Conservation (phyloP, 495 filamentous ascomycete genomes). For the Bombardia bombarda region DNA sequence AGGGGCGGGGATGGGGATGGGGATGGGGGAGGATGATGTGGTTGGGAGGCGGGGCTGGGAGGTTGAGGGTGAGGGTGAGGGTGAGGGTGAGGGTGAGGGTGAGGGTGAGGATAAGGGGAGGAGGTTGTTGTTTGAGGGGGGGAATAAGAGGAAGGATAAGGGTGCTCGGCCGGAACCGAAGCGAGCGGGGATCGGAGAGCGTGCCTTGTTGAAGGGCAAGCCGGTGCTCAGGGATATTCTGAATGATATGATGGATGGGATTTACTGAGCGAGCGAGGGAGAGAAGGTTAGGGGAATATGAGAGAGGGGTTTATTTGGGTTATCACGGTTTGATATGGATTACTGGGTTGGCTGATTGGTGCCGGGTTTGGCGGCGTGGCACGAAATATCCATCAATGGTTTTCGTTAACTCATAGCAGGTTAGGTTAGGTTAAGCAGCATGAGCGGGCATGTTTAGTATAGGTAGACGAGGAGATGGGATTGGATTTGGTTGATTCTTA, state of each 20-base stretch:
- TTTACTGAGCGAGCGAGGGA: too few species aligned
- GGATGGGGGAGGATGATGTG: neutral
- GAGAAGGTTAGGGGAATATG: too few species aligned
- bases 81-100: neutral
- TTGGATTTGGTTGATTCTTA: too few species aligned
- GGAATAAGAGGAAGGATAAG: conserved; percentile 1
- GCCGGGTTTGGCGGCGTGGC: too few species aligned
- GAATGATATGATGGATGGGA: conserved; percentile 35
- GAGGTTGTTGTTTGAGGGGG: neutral
- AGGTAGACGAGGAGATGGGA: too few species aligned
- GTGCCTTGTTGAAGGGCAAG: conserved; percentile 30
- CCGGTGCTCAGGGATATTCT: conserved; percentile 40
- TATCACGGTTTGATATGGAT: too few species aligned
- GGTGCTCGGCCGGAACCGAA: conserved; percentile 11
- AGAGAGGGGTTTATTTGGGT: too few species aligned
- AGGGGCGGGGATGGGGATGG: neutral
- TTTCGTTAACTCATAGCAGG: too few species aligned
- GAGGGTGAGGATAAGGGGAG: neutral
- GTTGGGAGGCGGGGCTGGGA: neutral
- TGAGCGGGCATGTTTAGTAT: too few species aligned
- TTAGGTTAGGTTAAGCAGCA: too few species aligned
- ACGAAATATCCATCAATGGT: too few species aligned
- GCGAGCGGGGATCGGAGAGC: conserved; percentile 30
- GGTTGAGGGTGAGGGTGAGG: neutral
- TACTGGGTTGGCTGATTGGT: too few species aligned